Conservation (phyloP, 768 basidiomycete species). For the Daedalea quercina region DNA sequence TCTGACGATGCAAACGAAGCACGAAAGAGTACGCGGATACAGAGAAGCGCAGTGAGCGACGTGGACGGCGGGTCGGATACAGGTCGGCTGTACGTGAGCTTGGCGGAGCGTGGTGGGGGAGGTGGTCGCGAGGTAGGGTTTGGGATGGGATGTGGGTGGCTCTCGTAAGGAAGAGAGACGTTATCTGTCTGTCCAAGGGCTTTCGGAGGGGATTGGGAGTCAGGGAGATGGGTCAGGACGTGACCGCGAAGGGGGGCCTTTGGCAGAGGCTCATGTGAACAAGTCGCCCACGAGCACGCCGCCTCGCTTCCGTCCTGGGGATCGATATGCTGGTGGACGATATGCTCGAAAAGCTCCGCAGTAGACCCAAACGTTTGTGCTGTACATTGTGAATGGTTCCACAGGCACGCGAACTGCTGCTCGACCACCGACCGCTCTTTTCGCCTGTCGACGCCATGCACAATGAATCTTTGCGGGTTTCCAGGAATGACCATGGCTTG, state of each 20-base stretch:
- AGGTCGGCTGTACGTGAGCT: slow-evolving; percentile 53
- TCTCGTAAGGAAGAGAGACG: slow-evolving; percentile 56
- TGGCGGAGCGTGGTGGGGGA: slow-evolving; percentile 64
- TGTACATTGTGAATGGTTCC: slow-evolving; percentile 59
- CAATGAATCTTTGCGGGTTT: slow-evolving; percentile 72
- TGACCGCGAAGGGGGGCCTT: slow-evolving; percentile 56
- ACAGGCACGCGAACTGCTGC: slow-evolving; percentile 63
- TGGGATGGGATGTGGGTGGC: slow-evolving; percentile 47
- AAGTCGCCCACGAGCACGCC: slow-evolving; percentile 70
- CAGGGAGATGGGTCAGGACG: slow-evolving; percentile 71
- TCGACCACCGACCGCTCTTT: slow-evolving; percentile 52
- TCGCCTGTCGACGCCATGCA: slow-evolving; percentile 74
- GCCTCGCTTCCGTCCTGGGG: slow-evolving; percentile 36
- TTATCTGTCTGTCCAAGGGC: slow-evolving; percentile 69
- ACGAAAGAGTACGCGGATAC: slow-evolving; percentile 79
- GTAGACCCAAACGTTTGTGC: slow-evolving; percentile 41
- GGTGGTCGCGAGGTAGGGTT: slow-evolving; percentile 61
- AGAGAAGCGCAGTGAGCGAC: slow-evolving; percentile 74
- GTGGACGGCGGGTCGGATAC: slow-evolving; percentile 60
- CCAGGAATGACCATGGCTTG: slow-evolving; percentile 81
- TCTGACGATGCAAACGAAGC: slow-evolving; percentile 71
- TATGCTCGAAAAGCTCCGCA: slow-evolving; percentile 68
- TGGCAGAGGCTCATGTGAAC: slow-evolving; percentile 39
- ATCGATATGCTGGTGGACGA: slow-evolving; percentile 50
- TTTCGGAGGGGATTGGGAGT: slow-evolving; percentile 44